Evolutionary conservation across 2,329 filamentous ascomycete species (phyloP).

Genomic region (Byssochlamys sp.): DNA sequence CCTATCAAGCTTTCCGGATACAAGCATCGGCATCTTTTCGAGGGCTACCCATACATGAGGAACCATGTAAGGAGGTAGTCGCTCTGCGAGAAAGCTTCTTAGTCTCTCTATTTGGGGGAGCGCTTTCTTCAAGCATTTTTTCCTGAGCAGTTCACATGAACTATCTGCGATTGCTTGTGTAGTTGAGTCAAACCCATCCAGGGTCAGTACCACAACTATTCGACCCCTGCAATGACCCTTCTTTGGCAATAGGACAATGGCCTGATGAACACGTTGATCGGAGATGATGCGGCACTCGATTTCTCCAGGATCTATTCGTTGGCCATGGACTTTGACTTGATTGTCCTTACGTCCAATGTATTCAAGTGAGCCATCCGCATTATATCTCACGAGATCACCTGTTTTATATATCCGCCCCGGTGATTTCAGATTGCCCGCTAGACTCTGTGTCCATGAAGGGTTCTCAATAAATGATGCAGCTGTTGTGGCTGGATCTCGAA

Average conservation of each 20-base stretch:
- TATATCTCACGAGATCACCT: conserved; percentile 24
- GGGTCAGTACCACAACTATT: conserved; percentile 37
- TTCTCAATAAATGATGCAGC: conserved; percentile 18
- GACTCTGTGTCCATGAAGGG: conserved; percentile 17
- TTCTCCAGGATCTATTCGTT: conserved; percentile 52
- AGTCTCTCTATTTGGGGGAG: conserved; percentile 21
- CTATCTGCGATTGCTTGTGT: conserved; percentile 20
- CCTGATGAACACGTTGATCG: conserved; percentile 27
- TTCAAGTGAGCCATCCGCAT: conserved; percentile 23
- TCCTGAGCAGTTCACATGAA: conserved; percentile 23
- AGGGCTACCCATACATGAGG: conserved; percentile 34
- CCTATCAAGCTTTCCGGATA: conserved; percentile 30
- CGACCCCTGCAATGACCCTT: conserved; percentile 33
- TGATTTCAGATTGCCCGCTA: conserved; percentile 5
- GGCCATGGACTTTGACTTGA: conserved; percentile 58
- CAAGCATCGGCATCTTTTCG: conserved; percentile 31
- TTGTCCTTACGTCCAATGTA: conserved; percentile 53
- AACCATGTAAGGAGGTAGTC: conserved; percentile 39
- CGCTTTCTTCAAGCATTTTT: conserved; percentile 13
- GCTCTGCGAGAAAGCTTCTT: conserved; percentile 31
- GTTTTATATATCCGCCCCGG: conserved; percentile 20
- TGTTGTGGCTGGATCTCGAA: conserved; percentile 29
- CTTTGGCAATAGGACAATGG: conserved; percentile 36
- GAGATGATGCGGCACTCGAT: conserved; percentile 32
- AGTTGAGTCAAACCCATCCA: conserved; percentile 18